phyloP scores from a whole-genome alignment of 345 rosid species.

The Boechera stricta region DNA sequence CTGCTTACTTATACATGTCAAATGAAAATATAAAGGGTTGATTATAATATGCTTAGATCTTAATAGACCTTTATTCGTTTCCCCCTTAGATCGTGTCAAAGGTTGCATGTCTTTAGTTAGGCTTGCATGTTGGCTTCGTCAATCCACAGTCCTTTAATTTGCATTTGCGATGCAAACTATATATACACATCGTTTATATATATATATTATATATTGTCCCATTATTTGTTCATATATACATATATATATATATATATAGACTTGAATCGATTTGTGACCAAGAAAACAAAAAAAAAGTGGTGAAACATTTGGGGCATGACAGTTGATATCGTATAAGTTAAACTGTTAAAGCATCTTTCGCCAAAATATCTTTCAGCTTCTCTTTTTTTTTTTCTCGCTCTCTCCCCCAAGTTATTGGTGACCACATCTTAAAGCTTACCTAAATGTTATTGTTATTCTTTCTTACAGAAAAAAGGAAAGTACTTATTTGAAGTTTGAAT shows the following conservation, averaged over 20 bases:
- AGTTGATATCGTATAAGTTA: constrained; percentile 14
- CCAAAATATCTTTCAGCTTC: constrained; percentile 14
- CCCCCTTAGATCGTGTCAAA: constrained; percentile 38
- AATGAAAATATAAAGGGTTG: constrained; percentile 11
- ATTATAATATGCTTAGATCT: constrained; percentile 20
- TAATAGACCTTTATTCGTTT: constrained; percentile 23
- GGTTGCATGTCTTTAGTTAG: constrained; percentile 39
- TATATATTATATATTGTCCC: background rate
- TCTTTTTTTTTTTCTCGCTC: background rate
- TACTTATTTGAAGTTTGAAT: constrained; percentile 18
- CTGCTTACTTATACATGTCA: background rate
- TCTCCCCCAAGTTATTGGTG: constrained; percentile 16
- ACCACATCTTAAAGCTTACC: constrained; percentile 29
- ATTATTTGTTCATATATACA: background rate
- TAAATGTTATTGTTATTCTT: constrained; percentile 22
- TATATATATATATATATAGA: background rate
- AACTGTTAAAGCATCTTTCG: constrained; percentile 30
- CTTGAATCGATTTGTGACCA: background rate
- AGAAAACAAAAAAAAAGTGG: background rate
- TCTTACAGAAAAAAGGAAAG: constrained; percentile 7
- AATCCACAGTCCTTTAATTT: background rate
- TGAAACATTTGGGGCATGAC: constrained; percentile 7
- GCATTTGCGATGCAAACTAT: background rate
- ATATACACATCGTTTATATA: background rate
- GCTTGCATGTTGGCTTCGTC: constrained; percentile 37